Conservation (phyloP, 257 asterid genomes). For the Leptodermis oblonga region DNA sequence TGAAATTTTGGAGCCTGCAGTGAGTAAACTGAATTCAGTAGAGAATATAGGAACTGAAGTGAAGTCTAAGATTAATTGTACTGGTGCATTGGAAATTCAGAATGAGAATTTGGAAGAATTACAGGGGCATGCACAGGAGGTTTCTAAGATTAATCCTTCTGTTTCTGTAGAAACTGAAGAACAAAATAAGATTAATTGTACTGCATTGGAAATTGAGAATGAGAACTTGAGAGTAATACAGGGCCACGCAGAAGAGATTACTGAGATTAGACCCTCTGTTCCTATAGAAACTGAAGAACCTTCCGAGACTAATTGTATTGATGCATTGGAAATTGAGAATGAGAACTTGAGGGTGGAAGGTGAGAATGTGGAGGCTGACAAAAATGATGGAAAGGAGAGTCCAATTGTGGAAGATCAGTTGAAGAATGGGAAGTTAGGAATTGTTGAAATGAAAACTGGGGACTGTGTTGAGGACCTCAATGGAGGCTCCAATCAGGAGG, state of each 20-base stretch:
- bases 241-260: slow-evolving; percentile 21
- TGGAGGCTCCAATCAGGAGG: slow-evolving; percentile 14
- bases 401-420: slow-evolving; percentile 7
- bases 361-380: slow-evolving; percentile 10
- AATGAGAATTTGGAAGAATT: slow-evolving; percentile 15
- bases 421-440: slow-evolving; percentile 16
- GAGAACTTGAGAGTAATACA: slow-evolving; percentile 14
- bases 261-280: slow-evolving; percentile 4
- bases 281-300: too few species aligned
- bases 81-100: slow-evolving; percentile 15
- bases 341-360: slow-evolving; percentile 18
- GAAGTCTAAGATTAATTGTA: slow-evolving; percentile 15
- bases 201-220: slow-evolving; percentile 15
- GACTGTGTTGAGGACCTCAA: slow-evolving; percentile 13
- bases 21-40: background rate
- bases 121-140: slow-evolving; percentile 18
- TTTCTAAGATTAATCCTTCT: slow-evolving; percentile 11
- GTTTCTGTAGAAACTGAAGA: background rate
- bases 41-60: slow-evolving; percentile 6
- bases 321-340: background rate
- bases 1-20: slow-evolving; percentile 2
- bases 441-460: background rate
- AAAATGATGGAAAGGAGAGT: slow-evolving; percentile 16
- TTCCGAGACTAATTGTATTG: background rate
- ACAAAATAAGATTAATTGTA: too few species aligned